Evolutionary conservation across 1,284 basidiomycete species (phyloP).

Genomic region (Irpex sp.): DNA sequence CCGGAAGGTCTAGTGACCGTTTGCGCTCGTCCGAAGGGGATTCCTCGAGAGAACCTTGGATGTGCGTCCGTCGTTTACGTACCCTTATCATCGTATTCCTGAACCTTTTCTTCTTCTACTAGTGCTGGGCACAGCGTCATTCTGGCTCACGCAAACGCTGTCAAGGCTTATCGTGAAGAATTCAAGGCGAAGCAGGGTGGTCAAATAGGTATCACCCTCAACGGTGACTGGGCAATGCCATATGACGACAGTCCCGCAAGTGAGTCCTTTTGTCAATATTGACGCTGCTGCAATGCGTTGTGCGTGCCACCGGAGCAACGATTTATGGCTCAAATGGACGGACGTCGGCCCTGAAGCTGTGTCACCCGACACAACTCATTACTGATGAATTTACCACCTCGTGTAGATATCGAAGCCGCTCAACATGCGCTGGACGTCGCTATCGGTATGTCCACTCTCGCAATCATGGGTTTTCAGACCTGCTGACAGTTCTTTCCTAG

Average conservation of each 20-base stretch:
- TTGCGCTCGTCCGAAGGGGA: conserved; percentile 51
- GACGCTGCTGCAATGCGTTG: background rate
- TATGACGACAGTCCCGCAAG: conserved; percentile 64
- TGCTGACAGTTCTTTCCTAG: conserved; percentile 27
- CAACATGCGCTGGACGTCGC: conserved; percentile 64
- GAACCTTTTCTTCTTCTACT: background rate
- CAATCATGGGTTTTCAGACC: conserved; percentile 2
- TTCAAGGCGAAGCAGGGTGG: conserved; percentile 57
- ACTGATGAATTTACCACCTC: background rate
- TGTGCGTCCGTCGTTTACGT: conserved; percentile 38
- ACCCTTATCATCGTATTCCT: background rate
- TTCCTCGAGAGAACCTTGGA: conserved; percentile 69
- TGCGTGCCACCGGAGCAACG: background rate
- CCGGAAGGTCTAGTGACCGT: conserved; percentile 64
- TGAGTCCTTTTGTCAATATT: conserved; percentile 29
- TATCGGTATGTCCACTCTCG: conserved; percentile 42
- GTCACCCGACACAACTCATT: background rate
- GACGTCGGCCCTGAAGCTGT: background rate
- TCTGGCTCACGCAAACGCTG: conserved; percentile 65
- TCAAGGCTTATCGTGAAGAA: conserved; percentile 59
- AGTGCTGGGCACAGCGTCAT: conserved; percentile 70
- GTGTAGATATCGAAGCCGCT: conserved; percentile 55
- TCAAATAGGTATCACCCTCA: conserved; percentile 71
- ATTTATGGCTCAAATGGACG: background rate
- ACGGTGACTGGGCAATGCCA: conserved; percentile 69